Evolutionary conservation across 176 grass and related monocot genomes (phyloP).

Genomic region (Stipa capillata): DNA sequence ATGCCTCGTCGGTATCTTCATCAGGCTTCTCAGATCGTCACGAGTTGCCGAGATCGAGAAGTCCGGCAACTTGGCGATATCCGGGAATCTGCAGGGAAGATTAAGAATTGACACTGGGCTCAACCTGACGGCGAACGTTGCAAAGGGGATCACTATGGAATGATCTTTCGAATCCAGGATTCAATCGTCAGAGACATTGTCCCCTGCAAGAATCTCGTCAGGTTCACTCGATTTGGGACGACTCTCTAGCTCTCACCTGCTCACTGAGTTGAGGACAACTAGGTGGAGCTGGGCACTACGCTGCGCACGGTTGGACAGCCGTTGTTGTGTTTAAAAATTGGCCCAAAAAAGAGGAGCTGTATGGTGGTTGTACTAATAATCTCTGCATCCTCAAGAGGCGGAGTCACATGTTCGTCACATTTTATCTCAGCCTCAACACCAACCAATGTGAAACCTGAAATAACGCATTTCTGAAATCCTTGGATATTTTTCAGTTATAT

Average conservation of each 20-base stretch:
- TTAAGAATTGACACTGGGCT: constrained; percentile 26
- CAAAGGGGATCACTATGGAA: constrained; percentile 52
- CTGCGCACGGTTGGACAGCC: too few species aligned
- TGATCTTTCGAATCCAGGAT: constrained; percentile 49
- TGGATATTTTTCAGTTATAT: too few species aligned
- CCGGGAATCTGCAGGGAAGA: constrained; percentile 4
- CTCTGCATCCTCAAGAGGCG: too few species aligned
- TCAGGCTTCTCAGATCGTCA: constrained; percentile 61
- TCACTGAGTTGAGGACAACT: constrained; percentile 74
- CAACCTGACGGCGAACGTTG: neutral
- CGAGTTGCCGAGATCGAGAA: constrained; percentile 37
- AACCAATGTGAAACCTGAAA: too few species aligned
- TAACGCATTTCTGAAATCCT: too few species aligned
- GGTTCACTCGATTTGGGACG: constrained; percentile 52
- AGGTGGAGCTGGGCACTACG: too few species aligned
- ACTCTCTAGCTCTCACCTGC: constrained; percentile 49
- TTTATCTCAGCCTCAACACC: too few species aligned
- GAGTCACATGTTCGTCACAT: too few species aligned
- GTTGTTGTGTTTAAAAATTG: too few species aligned
- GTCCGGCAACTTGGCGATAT: constrained; percentile 32
- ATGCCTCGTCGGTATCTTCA: constrained; percentile 71
- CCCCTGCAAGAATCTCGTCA: constrained; percentile 84
- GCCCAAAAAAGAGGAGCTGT: too few species aligned
- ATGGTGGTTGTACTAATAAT: too few species aligned
- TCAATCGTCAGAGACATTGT: constrained; percentile 67